Evolutionary conservation across 331 rosid species (phyloP).

Genomic region (Stylosanthes scabra): DNA sequence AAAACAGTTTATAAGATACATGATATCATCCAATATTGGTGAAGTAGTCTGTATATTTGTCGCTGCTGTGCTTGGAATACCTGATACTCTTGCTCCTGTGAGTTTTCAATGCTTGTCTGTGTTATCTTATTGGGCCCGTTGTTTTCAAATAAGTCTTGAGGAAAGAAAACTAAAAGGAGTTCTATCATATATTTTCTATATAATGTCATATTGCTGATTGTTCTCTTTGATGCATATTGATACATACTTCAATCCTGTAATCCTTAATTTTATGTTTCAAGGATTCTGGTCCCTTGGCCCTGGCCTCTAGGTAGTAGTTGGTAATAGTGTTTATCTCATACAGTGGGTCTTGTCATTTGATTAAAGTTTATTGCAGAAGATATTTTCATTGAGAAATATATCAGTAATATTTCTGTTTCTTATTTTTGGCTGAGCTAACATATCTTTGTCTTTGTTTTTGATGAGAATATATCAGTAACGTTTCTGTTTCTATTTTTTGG

Average conservation of each 20-base stretch:
- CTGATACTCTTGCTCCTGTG: conserved; percentile 98
- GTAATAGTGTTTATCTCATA: conserved; percentile 25
- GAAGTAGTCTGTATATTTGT: conserved; percentile 99
- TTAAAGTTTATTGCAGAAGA: conserved; percentile 20
- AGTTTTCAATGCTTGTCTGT: conserved; percentile 43
- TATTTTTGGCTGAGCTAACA: conserved; percentile 1
- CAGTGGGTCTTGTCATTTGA: conserved; percentile 17
- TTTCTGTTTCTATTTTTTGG: conserved; percentile 13
- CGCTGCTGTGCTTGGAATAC: conserved; percentile 99
- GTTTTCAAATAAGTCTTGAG: conserved; percentile 9
- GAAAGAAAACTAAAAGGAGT: conserved; percentile 18
- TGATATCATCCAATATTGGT: conserved; percentile 99
- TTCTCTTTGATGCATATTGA: conserved; percentile 5
- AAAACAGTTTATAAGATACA: conserved; percentile 97
- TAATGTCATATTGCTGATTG: conserved; percentile 9
- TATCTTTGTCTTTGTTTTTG: background rate
- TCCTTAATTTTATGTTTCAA: conserved; percentile 16
- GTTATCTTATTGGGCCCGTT: conserved; percentile 27
- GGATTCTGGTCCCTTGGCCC: conserved; percentile 18
- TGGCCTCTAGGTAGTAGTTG: conserved; percentile 5
- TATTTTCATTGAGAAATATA: conserved; percentile 18
- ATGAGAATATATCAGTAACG: too few species aligned
- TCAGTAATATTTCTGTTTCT: conserved; percentile 24
- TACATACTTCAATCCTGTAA: conserved; percentile 22
- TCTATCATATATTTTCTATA: conserved; percentile 13